phyloP scores from a whole-genome alignment of 345 rosid species.

The Dovyalis caffra region DNA sequence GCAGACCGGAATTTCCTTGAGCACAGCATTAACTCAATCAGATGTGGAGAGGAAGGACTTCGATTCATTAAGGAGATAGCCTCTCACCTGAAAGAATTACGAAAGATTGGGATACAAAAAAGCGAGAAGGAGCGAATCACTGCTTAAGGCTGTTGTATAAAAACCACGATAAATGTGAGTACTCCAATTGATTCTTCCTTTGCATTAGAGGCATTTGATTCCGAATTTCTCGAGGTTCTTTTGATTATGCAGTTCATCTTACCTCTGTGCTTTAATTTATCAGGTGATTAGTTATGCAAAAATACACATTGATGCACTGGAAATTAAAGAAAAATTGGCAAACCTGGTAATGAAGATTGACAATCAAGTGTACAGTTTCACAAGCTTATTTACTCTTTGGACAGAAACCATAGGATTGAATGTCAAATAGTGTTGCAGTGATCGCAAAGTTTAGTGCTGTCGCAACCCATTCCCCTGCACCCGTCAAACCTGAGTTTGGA shows the following conservation, averaged over 20 bases:
- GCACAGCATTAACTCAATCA: constrained; percentile 45
- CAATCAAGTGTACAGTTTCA: constrained; percentile 24
- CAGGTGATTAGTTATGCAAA: background rate
- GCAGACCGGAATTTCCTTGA: constrained; percentile 47
- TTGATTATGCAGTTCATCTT: background rate
- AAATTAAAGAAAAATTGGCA: background rate
- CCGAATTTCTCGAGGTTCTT: background rate
- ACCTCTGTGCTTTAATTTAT: background rate
- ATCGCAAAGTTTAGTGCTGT: background rate
- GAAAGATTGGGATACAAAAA: constrained; percentile 32
- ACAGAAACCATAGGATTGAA: background rate
- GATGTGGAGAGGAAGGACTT: constrained; percentile 42
- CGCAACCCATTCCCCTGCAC: background rate
- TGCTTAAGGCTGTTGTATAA: constrained; percentile 24
- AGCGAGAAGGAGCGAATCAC: constrained; percentile 26
- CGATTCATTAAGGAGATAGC: constrained; percentile 50
- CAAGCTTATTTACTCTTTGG: constrained; percentile 11
- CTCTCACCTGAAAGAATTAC: constrained; percentile 40
- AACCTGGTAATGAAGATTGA: constrained; percentile 5
- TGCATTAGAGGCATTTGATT: background rate
- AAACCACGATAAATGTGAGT: constrained; percentile 33
- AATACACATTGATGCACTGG: background rate
- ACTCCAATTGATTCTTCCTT: background rate
- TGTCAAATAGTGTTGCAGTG: background rate
- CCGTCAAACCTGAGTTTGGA: background rate